A percentile compares a stretch with the other conserved stretches of the same genome.
These are phyloP conservation scores for Mikania micrantha DNA, from an alignment of 129 eudicot genomes.

Conservation along the genomic window DNA sequence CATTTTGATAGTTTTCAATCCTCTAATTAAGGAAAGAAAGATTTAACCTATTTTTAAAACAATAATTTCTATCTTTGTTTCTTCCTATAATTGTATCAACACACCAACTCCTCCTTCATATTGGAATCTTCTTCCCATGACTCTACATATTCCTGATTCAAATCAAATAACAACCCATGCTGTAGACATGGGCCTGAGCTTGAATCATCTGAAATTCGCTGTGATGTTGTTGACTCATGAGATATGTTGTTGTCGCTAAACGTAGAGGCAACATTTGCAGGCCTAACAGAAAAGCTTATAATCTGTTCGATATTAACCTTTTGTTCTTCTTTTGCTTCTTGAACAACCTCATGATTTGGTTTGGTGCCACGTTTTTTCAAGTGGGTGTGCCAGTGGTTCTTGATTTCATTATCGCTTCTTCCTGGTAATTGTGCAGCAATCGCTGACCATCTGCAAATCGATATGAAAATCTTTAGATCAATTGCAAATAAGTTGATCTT, in stretches of 20 bases:
- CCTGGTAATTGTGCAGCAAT: conserved; percentile 38
- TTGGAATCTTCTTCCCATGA: conserved; percentile 30
- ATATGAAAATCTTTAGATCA: not conserved
- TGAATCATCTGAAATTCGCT: conserved; percentile 24
- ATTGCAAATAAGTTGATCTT: too few species aligned
- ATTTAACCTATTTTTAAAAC: conserved; percentile 12
- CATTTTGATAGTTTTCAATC: conserved; percentile 28
- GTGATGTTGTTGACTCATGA: conserved; percentile 14
- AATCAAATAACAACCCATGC: conserved; percentile 19
- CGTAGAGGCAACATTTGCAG: conserved; percentile 20
- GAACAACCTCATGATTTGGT: conserved; percentile 4
- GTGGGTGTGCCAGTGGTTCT: conserved; percentile 38
- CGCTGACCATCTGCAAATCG: conserved; percentile 30
- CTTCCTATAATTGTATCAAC: conserved; percentile 25
- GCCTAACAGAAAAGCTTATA: conserved; percentile 21
- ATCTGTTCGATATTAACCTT: conserved; percentile 9
- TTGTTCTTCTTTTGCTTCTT: conserved; percentile 19
- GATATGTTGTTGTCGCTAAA: conserved; percentile 20
- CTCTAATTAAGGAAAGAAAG: conserved; percentile 27
- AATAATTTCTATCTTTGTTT: conserved; percentile 13
- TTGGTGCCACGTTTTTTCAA: conserved; percentile 24
- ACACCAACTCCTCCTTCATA: conserved; percentile 20
- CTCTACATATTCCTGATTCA: conserved; percentile 32
- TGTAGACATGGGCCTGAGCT: conserved; percentile 15
- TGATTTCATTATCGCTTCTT: conserved; percentile 37